Percentiles rank a stretch among this genome's conserved stretches.
These are phyloP conservation scores for Metschnikowia lochheadii DNA, from an alignment of 805 yeast species.

Conservation along the genomic window DNA sequence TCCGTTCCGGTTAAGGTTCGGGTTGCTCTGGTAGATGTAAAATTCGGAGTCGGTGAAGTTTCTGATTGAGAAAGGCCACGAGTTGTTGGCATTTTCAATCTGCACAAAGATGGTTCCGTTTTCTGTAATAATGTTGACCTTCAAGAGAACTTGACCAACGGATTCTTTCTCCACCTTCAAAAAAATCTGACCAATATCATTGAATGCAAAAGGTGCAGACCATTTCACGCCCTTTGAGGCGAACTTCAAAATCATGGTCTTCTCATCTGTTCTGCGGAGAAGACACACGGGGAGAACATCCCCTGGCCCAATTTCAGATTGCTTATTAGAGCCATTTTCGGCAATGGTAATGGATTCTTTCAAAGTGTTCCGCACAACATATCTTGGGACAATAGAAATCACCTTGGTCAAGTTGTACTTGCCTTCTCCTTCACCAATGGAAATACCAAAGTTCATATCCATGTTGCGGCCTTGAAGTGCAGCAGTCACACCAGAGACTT, in stretches of 20 bases:
- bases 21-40: slow-evolving; percentile 81
- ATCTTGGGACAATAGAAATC: slow-evolving; percentile 79
- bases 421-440: slow-evolving; percentile 80
- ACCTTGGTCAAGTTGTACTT: slow-evolving; percentile 73
- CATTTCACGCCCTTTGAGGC: slow-evolving; percentile 56
- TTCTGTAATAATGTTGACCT: slow-evolving; percentile 73
- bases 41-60: slow-evolving; percentile 89
- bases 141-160: slow-evolving; percentile 65
- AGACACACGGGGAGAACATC: slow-evolving; percentile 58
- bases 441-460: slow-evolving; percentile 74
- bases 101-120: slow-evolving; percentile 77
- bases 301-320: slow-evolving; percentile 43
- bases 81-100: slow-evolving; percentile 62
- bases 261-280: slow-evolving; percentile 51
- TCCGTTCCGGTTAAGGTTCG: slow-evolving; percentile 62
- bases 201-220: slow-evolving; percentile 85
- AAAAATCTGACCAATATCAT: slow-evolving; percentile 78
- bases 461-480: slow-evolving; percentile 45
- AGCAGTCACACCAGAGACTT: slow-evolving; percentile 51
- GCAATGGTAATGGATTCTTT: slow-evolving; percentile 53
- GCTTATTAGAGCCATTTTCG: slow-evolving; percentile 62
- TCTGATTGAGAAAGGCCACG: slow-evolving; percentile 92
- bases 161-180: slow-evolving; percentile 63
- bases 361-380: slow-evolving; percentile 62
- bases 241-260: slow-evolving; percentile 59